Base-by-base conservation (phyloP, 106 monocot species). In the Posidonia australis region DNA sequence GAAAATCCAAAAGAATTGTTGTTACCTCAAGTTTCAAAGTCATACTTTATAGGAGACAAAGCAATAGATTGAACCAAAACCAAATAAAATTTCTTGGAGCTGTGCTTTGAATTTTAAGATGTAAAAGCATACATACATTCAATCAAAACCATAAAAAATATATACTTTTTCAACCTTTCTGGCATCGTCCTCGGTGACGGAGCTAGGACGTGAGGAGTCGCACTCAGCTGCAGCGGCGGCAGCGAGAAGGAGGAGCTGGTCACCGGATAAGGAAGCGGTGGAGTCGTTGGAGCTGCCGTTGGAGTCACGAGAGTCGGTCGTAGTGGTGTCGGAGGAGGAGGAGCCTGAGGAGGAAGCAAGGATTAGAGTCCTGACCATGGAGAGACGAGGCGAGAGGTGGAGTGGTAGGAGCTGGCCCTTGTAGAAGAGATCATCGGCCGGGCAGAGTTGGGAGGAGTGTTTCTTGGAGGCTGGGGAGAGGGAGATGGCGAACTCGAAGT, bases 351-450 rank as follows among this genome's bases (percentile, higher is more conserved):
- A 76, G 22, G 89, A 84, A 9, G 82, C 36, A 18, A 82, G 79
- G 41, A 90, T 74, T 20, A 90, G 80, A 16, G 80, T 74, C 19
- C 81, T 72, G 61, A 90, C 81, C 90, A 90, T 90, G 67, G 83
- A 79, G 63, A 86, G 72, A 16, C 90, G 75, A 0, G 86, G 90
- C 14, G 83, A 80, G 76, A 90, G 90, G 67, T 90, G 90, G 71
- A 91, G 90, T 4, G 90, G 90, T 29, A 91, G 83, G 69, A 91
- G 81, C 71, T 91, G 86, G 48, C 90, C 90, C 66, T 83, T 91
- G 79, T 86, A 91, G 81, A 91, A 91, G 47, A 91, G 78, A 72
- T 91, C 90, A 78, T 91, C 86, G n/a, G 90, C 86, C 14, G 90
- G 90, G 74, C 83, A 86, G 4, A 85, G 66, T 41, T 74, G 65